Evolutionary conservation across 2,329 filamentous ascomycete genomes (phyloP).

Genomic region (Cercospora sp.): DNA sequence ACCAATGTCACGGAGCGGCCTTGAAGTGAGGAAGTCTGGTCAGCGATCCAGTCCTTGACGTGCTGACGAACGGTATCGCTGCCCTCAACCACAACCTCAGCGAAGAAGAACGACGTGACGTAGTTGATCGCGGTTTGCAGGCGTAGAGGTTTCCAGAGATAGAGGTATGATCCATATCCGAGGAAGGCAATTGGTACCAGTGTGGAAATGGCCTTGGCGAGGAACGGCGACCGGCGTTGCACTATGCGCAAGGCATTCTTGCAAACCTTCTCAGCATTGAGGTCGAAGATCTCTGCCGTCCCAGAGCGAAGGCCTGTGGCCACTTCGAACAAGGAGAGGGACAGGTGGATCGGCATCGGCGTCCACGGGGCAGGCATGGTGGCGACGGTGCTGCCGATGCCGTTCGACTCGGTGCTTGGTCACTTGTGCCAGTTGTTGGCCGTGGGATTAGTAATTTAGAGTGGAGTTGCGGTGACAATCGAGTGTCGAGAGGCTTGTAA

Average conservation of each 20-base stretch:
- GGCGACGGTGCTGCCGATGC: not conserved
- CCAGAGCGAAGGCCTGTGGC: conserved; percentile 17
- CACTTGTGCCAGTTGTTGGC: not conserved
- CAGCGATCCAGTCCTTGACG: conserved; percentile 44
- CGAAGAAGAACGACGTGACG: conserved; percentile 43
- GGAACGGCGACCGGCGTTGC: conserved; percentile 2
- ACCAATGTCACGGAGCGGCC: not conserved
- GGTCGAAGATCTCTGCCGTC: conserved; percentile 14
- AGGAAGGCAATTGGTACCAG: conserved; percentile 18
- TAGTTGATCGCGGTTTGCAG: conserved; percentile 15
- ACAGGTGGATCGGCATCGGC: conserved; percentile 8
- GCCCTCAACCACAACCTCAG: conserved; percentile 34
- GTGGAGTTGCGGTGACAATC: not conserved
- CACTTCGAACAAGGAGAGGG: conserved; percentile 3
- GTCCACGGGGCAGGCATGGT: conserved; percentile 1
- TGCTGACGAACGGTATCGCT: conserved; percentile 44
- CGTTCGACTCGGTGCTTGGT: not conserved
- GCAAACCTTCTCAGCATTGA: conserved; percentile 9
- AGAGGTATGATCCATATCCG: conserved; percentile 17
- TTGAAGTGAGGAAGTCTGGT: not conserved
- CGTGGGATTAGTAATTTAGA: not conserved
- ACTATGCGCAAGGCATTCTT: conserved; percentile 17
- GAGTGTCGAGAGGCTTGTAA: not conserved
- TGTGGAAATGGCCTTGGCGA: conserved; percentile 7
- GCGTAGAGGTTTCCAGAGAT: conserved; percentile 13